Conservation (phyloP, 2,329 filamentous ascomycete species). For the Cytospora schulzeri region DNA sequence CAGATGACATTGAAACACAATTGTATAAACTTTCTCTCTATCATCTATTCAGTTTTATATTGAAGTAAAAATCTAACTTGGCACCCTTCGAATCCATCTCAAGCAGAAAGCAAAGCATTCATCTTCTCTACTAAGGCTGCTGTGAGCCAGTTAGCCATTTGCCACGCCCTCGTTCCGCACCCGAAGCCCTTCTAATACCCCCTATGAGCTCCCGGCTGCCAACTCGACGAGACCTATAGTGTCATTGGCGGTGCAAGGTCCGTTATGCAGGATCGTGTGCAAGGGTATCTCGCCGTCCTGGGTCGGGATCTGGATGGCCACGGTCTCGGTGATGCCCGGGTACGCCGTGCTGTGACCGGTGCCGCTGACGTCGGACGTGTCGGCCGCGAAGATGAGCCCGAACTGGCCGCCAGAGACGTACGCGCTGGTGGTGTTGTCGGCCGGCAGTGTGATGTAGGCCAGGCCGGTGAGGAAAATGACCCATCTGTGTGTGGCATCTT, state of each 20-base stretch:
- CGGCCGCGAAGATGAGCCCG: slow-evolving; percentile 46
- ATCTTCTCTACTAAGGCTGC: too few relatives aligned
- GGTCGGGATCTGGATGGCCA: slow-evolving; percentile 42
- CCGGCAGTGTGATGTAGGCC: slow-evolving; percentile 45
- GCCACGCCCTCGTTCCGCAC: too few relatives aligned
- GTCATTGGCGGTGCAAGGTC: slow-evolving; percentile 38
- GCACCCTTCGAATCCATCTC: too few relatives aligned
- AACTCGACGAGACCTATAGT: neutral
- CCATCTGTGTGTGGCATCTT: slow-evolving; percentile 33
- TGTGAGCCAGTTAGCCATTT: too few relatives aligned
- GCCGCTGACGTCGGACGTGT: slow-evolving; percentile 42
- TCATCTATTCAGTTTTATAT: too few relatives aligned
- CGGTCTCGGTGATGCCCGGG: slow-evolving; percentile 42
- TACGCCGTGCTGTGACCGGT: slow-evolving; percentile 46
- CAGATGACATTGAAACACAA: too few relatives aligned
- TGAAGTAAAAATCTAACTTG: too few relatives aligned
- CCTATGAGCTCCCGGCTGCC: neutral
- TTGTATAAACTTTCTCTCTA: too few relatives aligned
- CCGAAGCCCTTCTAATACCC: too few relatives aligned
- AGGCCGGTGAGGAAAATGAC: slow-evolving; percentile 43
- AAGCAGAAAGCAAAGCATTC: too few relatives aligned
- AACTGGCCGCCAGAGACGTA: slow-evolving; percentile 42
- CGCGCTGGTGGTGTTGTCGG: slow-evolving; percentile 37
- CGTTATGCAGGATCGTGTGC: slow-evolving; percentile 44
- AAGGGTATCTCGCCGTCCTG: slow-evolving; percentile 37